A percentile compares a stretch with the other conserved stretches of the same genome.
Evolutionary conservation across 805 yeast genomes (phyloP).

Genomic region (Nakazawaea pomicola): DNA sequence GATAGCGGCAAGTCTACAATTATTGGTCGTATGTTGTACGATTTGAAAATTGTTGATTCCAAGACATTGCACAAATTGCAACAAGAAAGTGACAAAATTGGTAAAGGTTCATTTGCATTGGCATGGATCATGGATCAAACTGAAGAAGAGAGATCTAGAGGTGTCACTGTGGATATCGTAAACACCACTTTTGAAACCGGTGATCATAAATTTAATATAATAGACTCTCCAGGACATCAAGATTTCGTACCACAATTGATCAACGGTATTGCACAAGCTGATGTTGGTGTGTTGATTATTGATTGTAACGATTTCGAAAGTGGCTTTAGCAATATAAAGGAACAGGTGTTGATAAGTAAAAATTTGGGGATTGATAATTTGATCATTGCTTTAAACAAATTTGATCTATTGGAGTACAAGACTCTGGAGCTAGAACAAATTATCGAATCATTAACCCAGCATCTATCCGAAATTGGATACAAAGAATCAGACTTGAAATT

Average conservation of each 20-base stretch:
- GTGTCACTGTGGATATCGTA: conserved; percentile 76
- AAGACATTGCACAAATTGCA: conserved; percentile 58
- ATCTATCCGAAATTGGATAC: conserved; percentile 51
- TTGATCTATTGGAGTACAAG: conserved; percentile 61
- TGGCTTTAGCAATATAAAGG: conserved; percentile 70
- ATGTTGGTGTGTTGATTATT: conserved; percentile 65
- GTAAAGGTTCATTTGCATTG: conserved; percentile 74
- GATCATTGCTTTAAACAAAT: conserved; percentile 63
- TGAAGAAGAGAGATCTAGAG: conserved; percentile 65
- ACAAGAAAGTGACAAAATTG: conserved; percentile 59
- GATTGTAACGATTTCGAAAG: conserved; percentile 71
- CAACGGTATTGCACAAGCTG: conserved; percentile 78
- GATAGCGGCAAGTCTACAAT: conserved; percentile 84
- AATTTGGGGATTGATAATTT: conserved; percentile 59
- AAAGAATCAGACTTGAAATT: conserved; percentile 33
- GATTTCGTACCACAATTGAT: conserved; percentile 86
- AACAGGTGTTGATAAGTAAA: conserved; percentile 66
- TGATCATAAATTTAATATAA: conserved; percentile 53
- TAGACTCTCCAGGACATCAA: conserved; percentile 83
- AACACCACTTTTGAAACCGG: conserved; percentile 61
- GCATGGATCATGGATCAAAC: conserved; percentile 89
- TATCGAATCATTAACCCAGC: conserved; percentile 40
- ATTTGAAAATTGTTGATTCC: conserved; percentile 60
- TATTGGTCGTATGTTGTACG: conserved; percentile 68
- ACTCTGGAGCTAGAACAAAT: conserved; percentile 49